Evolutionary conservation across 257 asterid genomes (phyloP), one percentile per base, ranked within the genome.

Genomic region (Fraxinus quadrangulata): DNA sequence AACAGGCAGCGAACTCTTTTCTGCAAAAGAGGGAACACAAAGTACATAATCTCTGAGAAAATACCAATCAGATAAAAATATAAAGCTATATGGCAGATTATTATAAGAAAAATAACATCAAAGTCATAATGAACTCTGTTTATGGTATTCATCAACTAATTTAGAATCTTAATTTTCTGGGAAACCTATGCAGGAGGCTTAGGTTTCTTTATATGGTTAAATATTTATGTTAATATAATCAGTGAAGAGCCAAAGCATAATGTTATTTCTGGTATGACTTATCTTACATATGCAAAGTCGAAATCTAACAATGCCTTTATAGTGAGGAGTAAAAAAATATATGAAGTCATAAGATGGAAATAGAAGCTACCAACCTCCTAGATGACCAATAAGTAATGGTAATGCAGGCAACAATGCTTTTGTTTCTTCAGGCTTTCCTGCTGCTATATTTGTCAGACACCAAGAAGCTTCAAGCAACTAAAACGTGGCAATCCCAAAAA

Each of bases 381-480:
- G 83, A 77, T 96, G 97, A 87, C 97, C 99, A 83, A 92, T 86
- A 33, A 96, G 96, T 85, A 92, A 88, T 33, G 99, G 98, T 83
- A 92, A 83, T 49, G 97, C 96, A 80, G 99, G 99, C 71, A 89
- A 83, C 86, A 96, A 75, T 0, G 98, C 95, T 81, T 87, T 88
- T 0, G 97, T 93, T 88, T 96, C 99, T 80, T 96, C 98, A 3
- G 96, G 94, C 80, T 89, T 87, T 78, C 99, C 99, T 26, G 99
- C 96, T 47, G 97, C 98, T 71, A 96, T 93, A 85, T 96, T 96
- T 77, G 99, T 96, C 80, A 96, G 83, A 84, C 99, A 96, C 99
- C 99, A 96, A 82, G 99, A 97, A 6, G 97, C 94, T 86, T 96
- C 98, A n/a, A 96, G 99, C 85, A 96, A 87, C 99, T 96, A 73